Evolutionary conservation across 805 yeast species (phyloP).

Genomic region (Cyberlindnera meyerae): DNA sequence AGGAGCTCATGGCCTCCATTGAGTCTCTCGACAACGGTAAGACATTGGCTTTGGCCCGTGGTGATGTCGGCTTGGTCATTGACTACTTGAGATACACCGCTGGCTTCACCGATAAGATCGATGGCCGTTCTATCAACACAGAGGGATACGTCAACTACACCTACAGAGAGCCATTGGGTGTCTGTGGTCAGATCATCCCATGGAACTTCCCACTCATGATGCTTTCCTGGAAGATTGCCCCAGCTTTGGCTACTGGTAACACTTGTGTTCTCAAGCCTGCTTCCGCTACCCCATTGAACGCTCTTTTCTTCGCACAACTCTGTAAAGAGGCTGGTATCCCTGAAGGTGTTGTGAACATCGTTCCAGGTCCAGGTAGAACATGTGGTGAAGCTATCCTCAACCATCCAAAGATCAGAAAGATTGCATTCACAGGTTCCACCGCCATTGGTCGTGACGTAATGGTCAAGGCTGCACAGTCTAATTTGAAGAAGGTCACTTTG

Average conservation of each 20-base stretch:
- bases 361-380: slow-evolving; percentile 70
- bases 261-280: slow-evolving; percentile 72
- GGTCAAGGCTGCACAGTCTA: slow-evolving; percentile 63
- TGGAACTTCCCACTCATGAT: slow-evolving; percentile 83
- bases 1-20: slow-evolving; percentile 59
- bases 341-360: slow-evolving; percentile 67
- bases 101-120: slow-evolving; percentile 65
- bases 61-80: slow-evolving; percentile 62
- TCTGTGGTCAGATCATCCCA: slow-evolving; percentile 80
- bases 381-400: slow-evolving; percentile 68
- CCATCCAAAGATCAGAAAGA: slow-evolving; percentile 66
- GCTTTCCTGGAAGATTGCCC: slow-evolving; percentile 77
- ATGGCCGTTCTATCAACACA: slow-evolving; percentile 60
- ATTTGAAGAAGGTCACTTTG: slow-evolving; percentile 72
- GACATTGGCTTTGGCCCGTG: slow-evolving; percentile 57
- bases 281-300: slow-evolving; percentile 71
- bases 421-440: slow-evolving; percentile 82
- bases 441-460: slow-evolving; percentile 68
- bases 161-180: slow-evolving; percentile 72
- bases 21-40: slow-evolving; percentile 80
- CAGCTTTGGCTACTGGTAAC: slow-evolving; percentile 75
- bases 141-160: slow-evolving; percentile 62
- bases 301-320: slow-evolving; percentile 57
- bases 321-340: slow-evolving; percentile 68
- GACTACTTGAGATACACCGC: slow-evolving; percentile 67